phyloP scores from a whole-genome alignment of 108 stramenopile species.

The Conticribra weissflogii region DNA sequence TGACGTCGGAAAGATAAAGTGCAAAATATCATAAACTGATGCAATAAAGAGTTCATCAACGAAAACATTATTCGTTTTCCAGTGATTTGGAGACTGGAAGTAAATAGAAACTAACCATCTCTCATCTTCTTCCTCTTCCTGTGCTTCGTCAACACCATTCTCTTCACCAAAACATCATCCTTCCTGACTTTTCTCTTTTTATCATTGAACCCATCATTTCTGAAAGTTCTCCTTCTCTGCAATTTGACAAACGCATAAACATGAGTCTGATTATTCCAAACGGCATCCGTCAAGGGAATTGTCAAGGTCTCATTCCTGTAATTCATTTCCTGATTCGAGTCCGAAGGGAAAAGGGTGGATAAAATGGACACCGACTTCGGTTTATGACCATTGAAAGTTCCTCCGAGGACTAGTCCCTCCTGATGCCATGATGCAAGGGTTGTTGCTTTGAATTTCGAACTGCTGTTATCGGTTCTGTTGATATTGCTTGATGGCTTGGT shows the following conservation, averaged over 20 bases:
- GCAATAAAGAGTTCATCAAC: background rate
- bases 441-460: background rate
- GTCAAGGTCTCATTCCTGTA: conserved; percentile 37
- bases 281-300: conserved; percentile 21
- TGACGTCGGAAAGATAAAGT: background rate
- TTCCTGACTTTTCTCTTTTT: conserved; percentile 18
- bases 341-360: conserved; percentile 2
- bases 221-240: conserved; percentile 19
- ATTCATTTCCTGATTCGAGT: conserved; percentile 44
- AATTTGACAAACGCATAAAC: conserved; percentile 54
- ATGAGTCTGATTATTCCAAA: conserved; percentile 53
- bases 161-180: conserved; percentile 49
- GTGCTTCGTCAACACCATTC: conserved; percentile 45
- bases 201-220: background rate
- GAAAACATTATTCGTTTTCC: background rate
- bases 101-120: conserved; percentile 31
- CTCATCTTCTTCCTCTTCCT: conserved; percentile 49
- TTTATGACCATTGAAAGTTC: background rate
- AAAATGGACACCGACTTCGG: background rate
- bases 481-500: too few relatives aligned
- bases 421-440: conserved; percentile 36
- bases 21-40: background rate
- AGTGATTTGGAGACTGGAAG: background rate
- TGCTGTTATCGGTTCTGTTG: background rate
- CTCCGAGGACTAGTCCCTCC: conserved; percentile 32